phyloP scores from a whole-genome alignment of 2,329 filamentous ascomycete genomes.

The Hypoxylon sp. region DNA sequence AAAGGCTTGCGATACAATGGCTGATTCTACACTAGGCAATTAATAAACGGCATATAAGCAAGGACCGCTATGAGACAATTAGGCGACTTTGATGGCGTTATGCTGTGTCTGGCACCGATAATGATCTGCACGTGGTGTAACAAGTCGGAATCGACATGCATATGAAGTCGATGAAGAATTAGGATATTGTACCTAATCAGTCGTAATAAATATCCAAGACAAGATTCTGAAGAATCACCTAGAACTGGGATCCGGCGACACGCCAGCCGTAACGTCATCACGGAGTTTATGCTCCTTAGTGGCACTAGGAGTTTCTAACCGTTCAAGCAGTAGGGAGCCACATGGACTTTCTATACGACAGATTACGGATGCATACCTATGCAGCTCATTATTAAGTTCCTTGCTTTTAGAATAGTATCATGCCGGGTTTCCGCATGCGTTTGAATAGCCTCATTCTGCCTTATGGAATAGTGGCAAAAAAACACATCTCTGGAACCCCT shows the following conservation, averaged over 20 bases:
- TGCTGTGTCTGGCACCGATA: too few species aligned
- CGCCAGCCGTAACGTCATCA: constrained; percentile 1
- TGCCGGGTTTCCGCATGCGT: not conserved
- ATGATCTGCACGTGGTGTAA: too few species aligned
- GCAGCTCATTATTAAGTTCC: not conserved
- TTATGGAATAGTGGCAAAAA: not conserved
- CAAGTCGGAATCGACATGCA: too few species aligned
- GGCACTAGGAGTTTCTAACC: not conserved
- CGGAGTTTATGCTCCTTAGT: not conserved
- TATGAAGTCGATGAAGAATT: not conserved
- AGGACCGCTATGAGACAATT: too few species aligned
- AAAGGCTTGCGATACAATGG: too few species aligned
- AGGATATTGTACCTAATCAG: not conserved
- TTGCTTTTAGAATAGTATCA: not conserved
- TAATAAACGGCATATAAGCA: too few species aligned
- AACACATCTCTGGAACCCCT: not conserved
- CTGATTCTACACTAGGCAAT: too few species aligned
- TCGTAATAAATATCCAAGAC: not conserved
- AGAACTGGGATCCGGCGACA: not conserved
- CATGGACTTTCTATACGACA: not conserved
- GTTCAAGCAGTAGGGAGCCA: not conserved
- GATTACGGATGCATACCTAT: not conserved
- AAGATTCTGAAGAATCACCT: not conserved
- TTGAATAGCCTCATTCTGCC: not conserved
- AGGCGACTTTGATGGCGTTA: too few species aligned